Evolutionary conservation across 192 early-diverging fungal species (phyloP), one percentile per base, ranked within the genome.

Genomic region (Coemansia sp.): DNA sequence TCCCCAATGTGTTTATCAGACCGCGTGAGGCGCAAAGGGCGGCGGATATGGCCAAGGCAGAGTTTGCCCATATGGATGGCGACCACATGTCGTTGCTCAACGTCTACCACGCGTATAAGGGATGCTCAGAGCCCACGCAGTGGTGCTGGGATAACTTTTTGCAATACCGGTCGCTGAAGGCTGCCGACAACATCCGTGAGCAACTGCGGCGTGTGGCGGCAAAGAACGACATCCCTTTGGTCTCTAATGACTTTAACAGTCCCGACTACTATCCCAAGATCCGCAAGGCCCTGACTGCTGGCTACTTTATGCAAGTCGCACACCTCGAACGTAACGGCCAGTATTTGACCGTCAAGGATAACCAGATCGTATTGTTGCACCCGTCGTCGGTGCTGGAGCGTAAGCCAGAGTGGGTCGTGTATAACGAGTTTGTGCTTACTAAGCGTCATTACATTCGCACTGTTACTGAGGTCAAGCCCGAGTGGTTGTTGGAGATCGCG

Each of bases 221-320:
- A 64, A 89, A 90, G 46, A 74, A 85, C 55, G 88, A 90, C 33
- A 63, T 96, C 5, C 88, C 89, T 22, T 67, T 96, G 40, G 71
- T 91, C 24, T 93, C 90, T 7, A 92, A 89, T 16, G 76, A 88
- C 29, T 93, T 92, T 77, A 89, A 90, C 68, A 89, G 91, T 67
- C 76, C 83, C 49, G 73, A 77, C 8, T 98, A 95, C 63, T 97
- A 95, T 76, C 86, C 83, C 10, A 94, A 95, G 65, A 97, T 99
- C 67, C 89, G 96, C 57, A 91, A 90, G 76, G 95, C 97, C 15
- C 78, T 99, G 61, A 86, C 90, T 0, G 85, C 96, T 27, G 98
- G 98, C 34, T 98, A 93, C 87, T 99, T 97, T 84, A 99, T 98
- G 98, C 96, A 98, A 78, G 96, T 97, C 8, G 98, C 94, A 3